phyloP scores from a whole-genome alignment of 495 filamentous ascomycete species.

The Geopyxis carbonaria region DNA sequence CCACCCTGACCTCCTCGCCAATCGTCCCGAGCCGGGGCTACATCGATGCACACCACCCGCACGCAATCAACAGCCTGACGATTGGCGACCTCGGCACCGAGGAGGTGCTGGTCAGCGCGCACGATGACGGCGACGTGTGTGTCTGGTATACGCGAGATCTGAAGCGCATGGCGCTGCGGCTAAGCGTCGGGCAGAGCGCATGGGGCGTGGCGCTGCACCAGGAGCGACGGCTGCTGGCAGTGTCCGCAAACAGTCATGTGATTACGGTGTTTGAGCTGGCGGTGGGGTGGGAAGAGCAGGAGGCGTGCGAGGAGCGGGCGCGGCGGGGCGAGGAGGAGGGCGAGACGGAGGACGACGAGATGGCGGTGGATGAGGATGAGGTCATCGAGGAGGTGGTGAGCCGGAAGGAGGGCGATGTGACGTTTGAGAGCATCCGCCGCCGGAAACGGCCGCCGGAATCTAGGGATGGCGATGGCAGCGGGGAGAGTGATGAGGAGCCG shows the following conservation, averaged over 20 bases:
- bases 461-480: slow-evolving; percentile 7
- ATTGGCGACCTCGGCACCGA: slow-evolving; percentile 63
- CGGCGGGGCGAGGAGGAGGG: background rate
- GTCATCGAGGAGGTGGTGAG: background rate
- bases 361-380: background rate
- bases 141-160: slow-evolving; percentile 50
- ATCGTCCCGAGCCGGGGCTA: slow-evolving; percentile 36
- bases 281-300: slow-evolving; percentile 5
- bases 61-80: slow-evolving; percentile 63
- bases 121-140: slow-evolving; percentile 79
- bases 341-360: background rate
- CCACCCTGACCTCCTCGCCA: slow-evolving; percentile 47
- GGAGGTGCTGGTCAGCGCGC: slow-evolving; percentile 59
- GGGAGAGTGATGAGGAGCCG: no score
- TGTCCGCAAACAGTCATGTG: slow-evolving; percentile 49
- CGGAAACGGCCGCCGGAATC: slow-evolving; percentile 4
- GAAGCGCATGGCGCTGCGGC: slow-evolving; percentile 17
- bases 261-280: slow-evolving; percentile 24
- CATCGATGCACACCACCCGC: slow-evolving; percentile 40
- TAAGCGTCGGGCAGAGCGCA: slow-evolving; percentile 54
- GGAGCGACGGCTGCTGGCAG: slow-evolving; percentile 59
- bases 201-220: slow-evolving; percentile 85
- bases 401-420: slow-evolving; percentile 5
- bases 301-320: background rate
- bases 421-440: background rate